Percentiles rank a stretch among this genome's conserved stretches.
phyloP scores from a whole-genome alignment of 1,284 basidiomycete species.

The Puccinia triticina region DNA sequence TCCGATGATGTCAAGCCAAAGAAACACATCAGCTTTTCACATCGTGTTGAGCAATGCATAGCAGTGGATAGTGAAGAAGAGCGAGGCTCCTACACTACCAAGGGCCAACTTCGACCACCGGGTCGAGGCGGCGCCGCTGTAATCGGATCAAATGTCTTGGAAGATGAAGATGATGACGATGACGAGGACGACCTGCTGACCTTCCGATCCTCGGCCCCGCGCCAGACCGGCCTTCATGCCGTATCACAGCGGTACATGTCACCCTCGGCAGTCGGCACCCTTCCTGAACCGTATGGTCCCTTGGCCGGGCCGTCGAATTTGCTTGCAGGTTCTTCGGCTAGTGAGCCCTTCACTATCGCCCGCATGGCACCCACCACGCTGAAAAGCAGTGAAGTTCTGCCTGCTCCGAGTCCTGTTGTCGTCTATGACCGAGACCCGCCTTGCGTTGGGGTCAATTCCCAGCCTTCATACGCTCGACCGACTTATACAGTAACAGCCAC shows the following conservation, averaged over 20 bases:
- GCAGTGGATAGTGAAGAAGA: conserved; percentile 70
- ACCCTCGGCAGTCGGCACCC: conserved; percentile 24
- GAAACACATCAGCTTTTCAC: conserved; percentile 93
- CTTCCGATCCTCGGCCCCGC: conserved; percentile 55
- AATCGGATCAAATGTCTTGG: conserved; percentile 50
- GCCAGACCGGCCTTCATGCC: conserved; percentile 49
- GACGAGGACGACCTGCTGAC: conserved; percentile 69
- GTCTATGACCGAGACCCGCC: conserved; percentile 66
- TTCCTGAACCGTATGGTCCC: conserved; percentile 64
- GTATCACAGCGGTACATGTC: conserved; percentile 43
- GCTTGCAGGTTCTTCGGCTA: conserved; percentile 58
- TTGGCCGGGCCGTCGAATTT: conserved; percentile 57
- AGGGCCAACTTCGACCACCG: conserved; percentile 1
- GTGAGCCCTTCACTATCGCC: conserved; percentile 80
- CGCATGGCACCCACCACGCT: conserved; percentile 90
- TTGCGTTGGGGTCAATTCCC: not conserved
- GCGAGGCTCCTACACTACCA: conserved; percentile 45
- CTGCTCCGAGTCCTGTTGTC: conserved; percentile 64
- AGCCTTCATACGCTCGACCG: conserved; percentile 28
- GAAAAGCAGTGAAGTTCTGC: conserved; percentile 69
- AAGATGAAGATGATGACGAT: conserved; percentile 63
- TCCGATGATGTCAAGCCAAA: conserved; percentile 59
- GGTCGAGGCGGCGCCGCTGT: not conserved
- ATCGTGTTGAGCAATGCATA: conserved; percentile 95
- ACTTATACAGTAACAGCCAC: conserved; percentile 42